Base-by-base conservation (phyloP, 169 alveolate species). In the Babesia bovis region DNA sequence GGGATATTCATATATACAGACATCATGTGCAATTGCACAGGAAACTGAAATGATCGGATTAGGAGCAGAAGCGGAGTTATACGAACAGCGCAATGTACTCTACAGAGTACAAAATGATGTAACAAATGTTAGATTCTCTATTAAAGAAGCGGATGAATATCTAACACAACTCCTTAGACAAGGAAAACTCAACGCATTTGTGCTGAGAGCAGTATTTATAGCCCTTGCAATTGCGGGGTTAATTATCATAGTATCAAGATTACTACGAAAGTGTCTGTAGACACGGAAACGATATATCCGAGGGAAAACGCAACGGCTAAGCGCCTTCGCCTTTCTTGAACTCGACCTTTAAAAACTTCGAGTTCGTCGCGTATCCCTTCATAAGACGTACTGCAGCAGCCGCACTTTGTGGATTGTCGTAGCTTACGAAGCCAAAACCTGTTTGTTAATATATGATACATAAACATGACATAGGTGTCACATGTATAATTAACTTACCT, bases 401-500 rank as follows among this genome's bases (percentile, higher is more conserved):
- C n/a, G 97, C 97, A 63, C 95, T 79, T 78, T 82, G 76, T 32
- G 82, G 75, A 63, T 90, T 87, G 67, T 94, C 97, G 67, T 91
- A 94, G 25, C 94, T 86, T 26, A 94, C 96, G 66, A 94, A 94
- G n/a, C 94, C 98, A 65, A 85, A 94, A 13, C 98, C 98, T 78
- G 49, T 19, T 65, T 47, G 73, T 66, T 13, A 47, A 7, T 47
- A 19, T 5, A 47, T 47, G 6, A 5, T 9, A 13, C 55, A 38
- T 9, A 38, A 38, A 38, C 45, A 13, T 13, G 13, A n/a, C n/a
- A n/a, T n/a, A 12, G 9, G 19, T 15, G 66, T 10, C 19, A 10
- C 40, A 56, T n/a, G 10, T 56, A n/a, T 28, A n/a, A 21, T 15
- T 19, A 50, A 73, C 74, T 12, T 38, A 78, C 86, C 86, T 32